Conservation (phyloP, 352 stramenopile genomes). For the Thraustotheca clavata region DNA sequence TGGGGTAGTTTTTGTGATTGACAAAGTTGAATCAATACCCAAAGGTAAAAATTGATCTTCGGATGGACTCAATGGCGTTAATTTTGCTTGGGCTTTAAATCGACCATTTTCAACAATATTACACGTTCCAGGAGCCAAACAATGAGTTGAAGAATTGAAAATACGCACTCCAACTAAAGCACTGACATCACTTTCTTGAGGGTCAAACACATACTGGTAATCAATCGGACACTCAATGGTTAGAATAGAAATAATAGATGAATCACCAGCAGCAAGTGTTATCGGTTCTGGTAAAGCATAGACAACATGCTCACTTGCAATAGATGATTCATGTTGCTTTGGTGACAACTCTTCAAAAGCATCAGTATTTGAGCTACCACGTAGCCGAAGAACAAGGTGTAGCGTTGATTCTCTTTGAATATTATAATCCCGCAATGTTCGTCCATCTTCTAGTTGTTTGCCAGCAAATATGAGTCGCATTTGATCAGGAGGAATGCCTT, state of each 20-base stretch:
- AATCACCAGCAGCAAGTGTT: neutral
- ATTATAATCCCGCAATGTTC: slow-evolving; percentile 82
- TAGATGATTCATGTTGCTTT: neutral
- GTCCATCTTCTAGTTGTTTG: slow-evolving; percentile 80
- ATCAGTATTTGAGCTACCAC: slow-evolving; percentile 15
- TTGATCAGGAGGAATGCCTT: slow-evolving; percentile 82
- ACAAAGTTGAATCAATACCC: neutral
- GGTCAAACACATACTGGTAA: slow-evolving; percentile 7
- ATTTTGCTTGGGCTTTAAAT: slow-evolving; percentile 4
- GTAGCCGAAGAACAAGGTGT: slow-evolving; percentile 70
- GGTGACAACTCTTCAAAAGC: neutral
- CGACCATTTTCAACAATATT: slow-evolving; percentile 14
- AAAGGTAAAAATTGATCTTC: slow-evolving; percentile 5
- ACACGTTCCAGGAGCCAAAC: neutral
- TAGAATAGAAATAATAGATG: neutral
- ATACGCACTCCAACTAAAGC: slow-evolving; percentile 1
- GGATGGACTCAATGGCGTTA: neutral
- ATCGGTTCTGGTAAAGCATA: neutral
- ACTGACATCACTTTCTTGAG: slow-evolving; percentile 4
- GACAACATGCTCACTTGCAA: slow-evolving; percentile 11
- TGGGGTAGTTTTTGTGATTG: neutral
- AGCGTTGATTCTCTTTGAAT: slow-evolving; percentile 84
- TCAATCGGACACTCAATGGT: neutral
- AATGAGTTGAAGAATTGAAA: neutral
- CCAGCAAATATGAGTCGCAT: slow-evolving; percentile 87